Base-by-base conservation (phyloP, 1,284 basidiomycete genomes). In the Austroboletus novae-zelandiae region DNA sequence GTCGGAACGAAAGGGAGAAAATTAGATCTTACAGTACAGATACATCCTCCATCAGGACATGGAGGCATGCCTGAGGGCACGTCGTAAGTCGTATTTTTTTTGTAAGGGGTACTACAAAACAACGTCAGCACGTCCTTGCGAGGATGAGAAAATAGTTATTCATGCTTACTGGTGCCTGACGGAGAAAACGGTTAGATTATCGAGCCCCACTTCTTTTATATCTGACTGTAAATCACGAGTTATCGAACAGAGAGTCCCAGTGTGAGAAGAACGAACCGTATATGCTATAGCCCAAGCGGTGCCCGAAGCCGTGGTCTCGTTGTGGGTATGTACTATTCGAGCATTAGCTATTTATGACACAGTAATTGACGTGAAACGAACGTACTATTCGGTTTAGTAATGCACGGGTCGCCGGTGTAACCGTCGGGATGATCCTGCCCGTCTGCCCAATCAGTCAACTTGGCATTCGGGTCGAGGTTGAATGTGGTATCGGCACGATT, bases 361-460 rank as follows among this genome's bases (percentile, higher is more conserved):
- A 9, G 36, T 4, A 7, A 17, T 4, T 37, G 36, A 37, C 18
- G 18, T 18, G 10, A 35, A 25, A 25, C 8, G 7, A 20, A 44
- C 60, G 47, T 35, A 59, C 58, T 18, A 17, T 59, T 59, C 37
- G 58, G 58, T 0, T n/a, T 0, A 3, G 3, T 0, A 9, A 59
- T 25, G 18, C 58, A 49, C 4, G 0, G 0, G 17, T 31, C 31
- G 1, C 7, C 1, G 17, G 14, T 17, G 10, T 37, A 37, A 18
- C 18, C 13, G 13, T 18, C 36, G 9, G 36, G 36, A 10, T 37
- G 36, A 9, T 37, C 36, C 11, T 20, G 20, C 18, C 36, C 36
- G 18, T 37, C 36, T 37, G 14, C 36, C 36, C 36, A 37, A 37
- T 37, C 13, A 13, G 29, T 48, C 9, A 47, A 1, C 0, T 1